Evolutionary conservation across 148 eudicot genomes (phyloP).

Genomic region (Rhododendron griersonianum): DNA sequence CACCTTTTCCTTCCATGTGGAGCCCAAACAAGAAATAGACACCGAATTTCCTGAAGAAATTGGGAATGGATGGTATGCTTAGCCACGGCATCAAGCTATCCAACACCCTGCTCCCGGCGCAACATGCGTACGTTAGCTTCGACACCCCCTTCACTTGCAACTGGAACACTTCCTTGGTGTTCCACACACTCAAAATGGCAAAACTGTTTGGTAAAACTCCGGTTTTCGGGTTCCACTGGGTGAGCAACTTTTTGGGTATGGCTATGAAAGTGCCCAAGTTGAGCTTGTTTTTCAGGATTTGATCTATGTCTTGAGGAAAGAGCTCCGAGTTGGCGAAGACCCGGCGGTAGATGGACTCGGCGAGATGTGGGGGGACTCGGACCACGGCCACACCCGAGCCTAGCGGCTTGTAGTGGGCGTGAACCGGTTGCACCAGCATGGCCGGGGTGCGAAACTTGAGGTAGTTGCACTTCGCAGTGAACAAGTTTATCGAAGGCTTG

Average conservation of each 20-base stretch:
- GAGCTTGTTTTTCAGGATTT: conserved; percentile 45
- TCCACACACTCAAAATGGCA: conserved; percentile 83
- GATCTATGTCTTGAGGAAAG: conserved; percentile 63
- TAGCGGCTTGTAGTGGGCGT: conserved; percentile 57
- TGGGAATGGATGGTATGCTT: conserved; percentile 72
- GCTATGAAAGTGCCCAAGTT: conserved; percentile 76
- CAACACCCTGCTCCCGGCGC: conserved; percentile 56
- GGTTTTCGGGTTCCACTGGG: conserved; percentile 44
- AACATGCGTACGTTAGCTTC: conserved; percentile 40
- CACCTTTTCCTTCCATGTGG: conserved; percentile 73
- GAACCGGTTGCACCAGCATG: conserved; percentile 70
- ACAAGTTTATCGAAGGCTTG: conserved; percentile 69
- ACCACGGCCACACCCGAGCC: conserved; percentile 36
- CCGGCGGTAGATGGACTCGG: conserved; percentile 40
- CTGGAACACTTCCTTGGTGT: conserved; percentile 72
- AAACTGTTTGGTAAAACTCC: conserved; percentile 49
- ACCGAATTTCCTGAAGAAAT: conserved; percentile 64
- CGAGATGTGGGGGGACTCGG: conserved; percentile 33
- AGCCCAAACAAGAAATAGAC: conserved; percentile 72
- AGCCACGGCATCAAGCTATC: conserved; percentile 82
- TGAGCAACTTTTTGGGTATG: conserved; percentile 38
- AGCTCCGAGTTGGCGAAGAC: conserved; percentile 45
- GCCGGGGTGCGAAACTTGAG: conserved; percentile 52
- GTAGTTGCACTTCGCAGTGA: conserved; percentile 57
- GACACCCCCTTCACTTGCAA: conserved; percentile 78